phyloP scores from a whole-genome alignment of 2,329 filamentous ascomycete species.

The Penicillium sp. region DNA sequence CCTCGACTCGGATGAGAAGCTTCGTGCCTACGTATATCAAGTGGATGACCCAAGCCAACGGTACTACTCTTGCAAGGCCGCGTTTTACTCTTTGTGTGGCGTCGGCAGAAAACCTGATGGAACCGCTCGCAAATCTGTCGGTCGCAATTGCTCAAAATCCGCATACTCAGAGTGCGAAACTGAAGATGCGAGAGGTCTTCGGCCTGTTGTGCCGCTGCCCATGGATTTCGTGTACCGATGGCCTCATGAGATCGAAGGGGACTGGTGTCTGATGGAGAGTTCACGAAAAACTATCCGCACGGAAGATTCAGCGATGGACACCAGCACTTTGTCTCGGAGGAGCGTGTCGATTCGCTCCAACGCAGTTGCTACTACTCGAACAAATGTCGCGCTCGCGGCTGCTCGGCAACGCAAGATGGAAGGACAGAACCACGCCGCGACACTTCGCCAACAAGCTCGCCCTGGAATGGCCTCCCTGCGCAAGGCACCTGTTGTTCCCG shows the following conservation, averaged over 20 bases:
- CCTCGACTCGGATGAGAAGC: slow-evolving; percentile 45
- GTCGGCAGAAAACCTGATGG: slow-evolving; percentile 48
- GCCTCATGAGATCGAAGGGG: slow-evolving; percentile 42
- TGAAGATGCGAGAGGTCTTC: slow-evolving; percentile 49
- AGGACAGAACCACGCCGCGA: slow-evolving; percentile 50
- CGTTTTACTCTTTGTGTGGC: slow-evolving; percentile 49
- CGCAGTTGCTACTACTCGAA: slow-evolving; percentile 34
- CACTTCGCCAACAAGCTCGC: slow-evolving; percentile 49
- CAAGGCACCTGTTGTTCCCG: slow-evolving; percentile 29
- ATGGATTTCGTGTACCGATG: slow-evolving; percentile 50
- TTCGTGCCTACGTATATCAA: slow-evolving; percentile 38
- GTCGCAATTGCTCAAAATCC: slow-evolving; percentile 50
- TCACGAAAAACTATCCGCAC: slow-evolving; percentile 21
- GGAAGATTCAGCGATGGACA: slow-evolving; percentile 31
- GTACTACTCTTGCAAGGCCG: slow-evolving; percentile 43
- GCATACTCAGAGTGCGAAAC: slow-evolving; percentile 49
- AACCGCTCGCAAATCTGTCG: slow-evolving; percentile 44
- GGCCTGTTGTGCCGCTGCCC: slow-evolving; percentile 50
- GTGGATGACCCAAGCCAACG: slow-evolving; percentile 40
- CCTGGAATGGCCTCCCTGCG: slow-evolving; percentile 35
- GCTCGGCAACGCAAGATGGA: slow-evolving; percentile 45
- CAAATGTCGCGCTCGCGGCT: slow-evolving; percentile 44
- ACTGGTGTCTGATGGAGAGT: slow-evolving; percentile 41
- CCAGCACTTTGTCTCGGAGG: slow-evolving; percentile 32
- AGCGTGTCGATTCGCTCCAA: slow-evolving; percentile 32